Evolutionary conservation across 2,329 filamentous ascomycete species (phyloP).

Genomic region (Fusarium vanettenii): DNA sequence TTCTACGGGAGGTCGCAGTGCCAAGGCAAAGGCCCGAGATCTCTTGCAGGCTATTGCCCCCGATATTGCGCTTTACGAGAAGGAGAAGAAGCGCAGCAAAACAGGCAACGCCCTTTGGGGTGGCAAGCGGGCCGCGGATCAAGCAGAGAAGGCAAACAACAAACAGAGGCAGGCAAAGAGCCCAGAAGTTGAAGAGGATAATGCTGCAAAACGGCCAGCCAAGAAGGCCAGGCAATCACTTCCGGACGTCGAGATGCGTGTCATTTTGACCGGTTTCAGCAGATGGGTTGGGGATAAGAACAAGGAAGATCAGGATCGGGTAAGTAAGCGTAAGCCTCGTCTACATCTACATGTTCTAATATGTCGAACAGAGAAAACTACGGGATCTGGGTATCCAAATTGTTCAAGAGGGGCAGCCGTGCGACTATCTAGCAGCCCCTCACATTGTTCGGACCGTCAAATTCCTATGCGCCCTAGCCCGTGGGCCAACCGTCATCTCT

Average conservation of each 20-base stretch:
- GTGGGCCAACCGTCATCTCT: slow-evolving; percentile 80
- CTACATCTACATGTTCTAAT: slow-evolving; percentile 29
- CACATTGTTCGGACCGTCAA: slow-evolving; percentile 91
- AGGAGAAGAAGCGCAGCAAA: slow-evolving; percentile 84
- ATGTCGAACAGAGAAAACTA: slow-evolving; percentile 73
- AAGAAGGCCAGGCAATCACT: slow-evolving; percentile 71
- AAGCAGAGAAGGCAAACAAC: slow-evolving; percentile 65
- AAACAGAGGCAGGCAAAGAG: slow-evolving; percentile 58
- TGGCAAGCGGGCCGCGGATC: slow-evolving; percentile 70
- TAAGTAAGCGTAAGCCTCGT: slow-evolving; percentile 56
- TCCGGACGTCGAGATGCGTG: slow-evolving; percentile 75
- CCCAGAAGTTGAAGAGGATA: slow-evolving; percentile 60
- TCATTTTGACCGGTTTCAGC: slow-evolving; percentile 87
- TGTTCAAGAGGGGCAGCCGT: slow-evolving; percentile 78
- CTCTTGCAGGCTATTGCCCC: slow-evolving; percentile 81
- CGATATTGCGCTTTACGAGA: slow-evolving; percentile 91
- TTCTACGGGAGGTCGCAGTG: slow-evolving; percentile 82
- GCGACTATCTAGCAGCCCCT: slow-evolving; percentile 89
- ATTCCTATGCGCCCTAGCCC: slow-evolving; percentile 88
- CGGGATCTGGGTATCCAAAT: slow-evolving; percentile 86
- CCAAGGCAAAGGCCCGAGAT: slow-evolving; percentile 85
- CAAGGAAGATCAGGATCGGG: slow-evolving; percentile 84
- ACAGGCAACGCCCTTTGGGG: slow-evolving; percentile 66
- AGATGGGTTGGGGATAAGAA: slow-evolving; percentile 80
- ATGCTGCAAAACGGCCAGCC: slow-evolving; percentile 61